A percentile compares a stretch with the other conserved stretches of the same genome.
phyloP scores from a whole-genome alignment of 306 rosid genomes.

The Fragaria ananassa region DNA sequence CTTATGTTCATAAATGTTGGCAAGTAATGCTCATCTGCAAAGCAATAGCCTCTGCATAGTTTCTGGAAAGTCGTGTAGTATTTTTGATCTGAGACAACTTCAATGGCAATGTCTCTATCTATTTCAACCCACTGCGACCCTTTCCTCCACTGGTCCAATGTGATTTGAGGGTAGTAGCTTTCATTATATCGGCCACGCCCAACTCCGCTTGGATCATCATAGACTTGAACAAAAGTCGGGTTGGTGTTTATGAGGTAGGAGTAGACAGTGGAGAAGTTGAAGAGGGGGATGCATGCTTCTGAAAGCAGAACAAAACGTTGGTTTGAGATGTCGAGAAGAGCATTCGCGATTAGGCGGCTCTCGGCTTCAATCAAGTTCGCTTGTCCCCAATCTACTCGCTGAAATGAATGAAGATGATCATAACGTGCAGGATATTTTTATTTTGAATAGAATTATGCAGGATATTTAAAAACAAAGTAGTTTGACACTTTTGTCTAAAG shows the following conservation, averaged over 20 bases:
- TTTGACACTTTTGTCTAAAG: neutral
- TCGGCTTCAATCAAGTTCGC: conserved; percentile 14
- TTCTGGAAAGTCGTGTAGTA: conserved; percentile 22
- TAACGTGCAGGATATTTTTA: neutral
- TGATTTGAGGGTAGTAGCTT: conserved; percentile 16
- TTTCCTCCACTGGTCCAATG: conserved; percentile 32
- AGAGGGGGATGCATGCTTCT: conserved; percentile 26
- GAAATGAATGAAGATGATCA: neutral
- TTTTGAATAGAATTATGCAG: too few species aligned
- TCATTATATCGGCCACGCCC: conserved; percentile 25
- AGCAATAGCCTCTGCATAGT: conserved; percentile 21
- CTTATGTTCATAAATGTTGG: conserved; percentile 27
- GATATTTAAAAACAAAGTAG: neutral
- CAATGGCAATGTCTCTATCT: conserved; percentile 23
- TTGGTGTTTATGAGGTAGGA: conserved; percentile 15
- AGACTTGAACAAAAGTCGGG: conserved; percentile 15
- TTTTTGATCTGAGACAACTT: conserved; percentile 16
- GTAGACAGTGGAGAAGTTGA: conserved; percentile 23
- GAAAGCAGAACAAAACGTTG: conserved; percentile 24
- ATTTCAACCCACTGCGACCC: conserved; percentile 35
- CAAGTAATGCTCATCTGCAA: conserved; percentile 34
- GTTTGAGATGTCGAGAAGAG: conserved; percentile 27
- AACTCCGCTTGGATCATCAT: conserved; percentile 21
- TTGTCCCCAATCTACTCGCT: conserved; percentile 19
- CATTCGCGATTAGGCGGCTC: conserved; percentile 20